These are phyloP conservation scores for Maudiozyma turicensis DNA, from an alignment of 805 yeast species.

Conservation along the genomic window DNA sequence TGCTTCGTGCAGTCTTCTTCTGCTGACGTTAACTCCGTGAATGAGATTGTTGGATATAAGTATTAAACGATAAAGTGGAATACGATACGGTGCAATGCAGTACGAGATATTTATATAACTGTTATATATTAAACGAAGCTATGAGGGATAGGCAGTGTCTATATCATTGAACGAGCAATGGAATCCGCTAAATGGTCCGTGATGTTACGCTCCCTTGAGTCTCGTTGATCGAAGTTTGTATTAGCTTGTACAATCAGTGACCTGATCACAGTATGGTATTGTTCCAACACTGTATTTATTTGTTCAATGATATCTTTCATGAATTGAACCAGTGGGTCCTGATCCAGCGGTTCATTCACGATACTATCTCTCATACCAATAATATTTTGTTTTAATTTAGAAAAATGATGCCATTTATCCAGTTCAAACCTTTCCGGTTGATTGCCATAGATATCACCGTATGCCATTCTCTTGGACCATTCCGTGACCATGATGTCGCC, in stretches of 20 bases:
- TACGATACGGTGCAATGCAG: too few species aligned
- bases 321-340: not conserved
- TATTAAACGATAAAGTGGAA: too few species aligned
- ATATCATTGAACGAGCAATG: too few species aligned
- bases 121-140: too few species aligned
- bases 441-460: conserved; percentile 16
- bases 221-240: not conserved
- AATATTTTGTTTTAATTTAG: conserved; percentile 43
- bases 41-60: too few species aligned
- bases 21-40: too few species aligned
- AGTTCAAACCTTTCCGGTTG: conserved; percentile 27
- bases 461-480: conserved; percentile 50
- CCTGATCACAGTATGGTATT: not conserved
- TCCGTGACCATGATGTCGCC: conserved; percentile 57
- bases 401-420: conserved; percentile 52
- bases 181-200: too few species aligned
- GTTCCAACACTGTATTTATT: not conserved
- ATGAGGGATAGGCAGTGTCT: too few species aligned
- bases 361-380: conserved; percentile 47
- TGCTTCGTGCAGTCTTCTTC: too few species aligned
- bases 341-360: conserved; percentile 16
- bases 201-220: too few species aligned
- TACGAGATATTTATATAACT: too few species aligned
- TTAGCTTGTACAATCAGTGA: not conserved
- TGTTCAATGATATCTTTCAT: not conserved